Evolutionary conservation across 805 yeast species (phyloP), one percentile per base, ranked within the genome.

Genomic region (Saturnispora bothae): DNA sequence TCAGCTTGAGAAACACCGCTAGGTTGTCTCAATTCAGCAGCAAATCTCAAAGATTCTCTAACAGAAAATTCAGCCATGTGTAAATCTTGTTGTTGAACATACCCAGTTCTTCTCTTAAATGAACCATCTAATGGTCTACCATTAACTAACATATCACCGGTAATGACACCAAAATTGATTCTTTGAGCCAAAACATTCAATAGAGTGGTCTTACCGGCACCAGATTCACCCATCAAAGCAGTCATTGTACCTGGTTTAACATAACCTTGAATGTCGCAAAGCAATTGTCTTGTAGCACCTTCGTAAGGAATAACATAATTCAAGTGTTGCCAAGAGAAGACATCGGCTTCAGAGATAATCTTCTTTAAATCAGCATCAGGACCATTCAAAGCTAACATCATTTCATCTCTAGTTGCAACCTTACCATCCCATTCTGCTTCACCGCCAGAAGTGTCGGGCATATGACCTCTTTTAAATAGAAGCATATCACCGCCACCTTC

Each of bases 241-340:
- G 77, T 72, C 58, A 72, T 57, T 12, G 68, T 62, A 36, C 78
- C 78, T 4, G 78, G 76, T 27, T 59, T 58, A 49, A 64, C 60
- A 52, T 58, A 65, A 41, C 70, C 70, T 38, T 64, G 64, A 44
- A 65, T 54, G 38, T 61, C 50, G 45, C 64, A 60, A 48, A 74
- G 59, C 45, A 70, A 56, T 39, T 57, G 57, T 42, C 70, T 54
- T 13, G 59, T 51, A 9, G 51, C 54, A 31, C 68, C 69, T 34
- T 64, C 66, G 48, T 64, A 63, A 8, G 75, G 72, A 47, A 78
- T 69, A 31, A 65, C 65, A 48, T 78, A 78, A 48, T 68, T 64
- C 20, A 78, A 70, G 45, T 76, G 63, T 48, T 69, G 71, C 85
- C 85, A 78, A n/a, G 73, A 65, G 54, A 72, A 73, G 28, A 71